Percentiles rank a stretch among this genome's conserved stretches.
These are phyloP conservation scores for Strobilomyces dryophilus DNA, from an alignment of 768 basidiomycete genomes.

Conservation along the genomic window DNA sequence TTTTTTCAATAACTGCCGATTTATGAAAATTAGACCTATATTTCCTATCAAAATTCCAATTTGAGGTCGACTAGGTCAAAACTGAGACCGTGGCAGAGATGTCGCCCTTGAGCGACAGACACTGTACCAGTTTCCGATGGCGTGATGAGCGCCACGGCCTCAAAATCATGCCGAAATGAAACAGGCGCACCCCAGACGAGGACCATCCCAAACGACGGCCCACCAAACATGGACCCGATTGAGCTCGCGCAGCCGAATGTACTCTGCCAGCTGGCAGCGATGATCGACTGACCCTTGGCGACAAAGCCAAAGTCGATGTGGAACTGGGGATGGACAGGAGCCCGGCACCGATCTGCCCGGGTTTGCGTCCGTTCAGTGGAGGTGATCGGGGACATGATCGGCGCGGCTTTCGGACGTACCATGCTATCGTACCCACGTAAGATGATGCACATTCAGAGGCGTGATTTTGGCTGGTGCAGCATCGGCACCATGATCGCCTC, in stretches of 20 bases:
- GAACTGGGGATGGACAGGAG: slow-evolving; percentile 22
- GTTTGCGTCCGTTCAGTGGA: neutral
- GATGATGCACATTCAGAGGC: slow-evolving; percentile 18
- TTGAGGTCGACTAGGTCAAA: too few relatives aligned
- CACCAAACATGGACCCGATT: slow-evolving; percentile 23
- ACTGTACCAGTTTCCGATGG: neutral
- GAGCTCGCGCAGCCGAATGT: slow-evolving; percentile 25
- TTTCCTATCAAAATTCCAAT: too few relatives aligned
- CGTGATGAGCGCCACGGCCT: too few relatives aligned
- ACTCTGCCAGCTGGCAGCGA: slow-evolving; percentile 27
- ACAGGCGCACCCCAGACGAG: slow-evolving; percentile 8
- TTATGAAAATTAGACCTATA: too few relatives aligned
- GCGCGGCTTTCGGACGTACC: slow-evolving; percentile 6
- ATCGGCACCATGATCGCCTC: too few relatives aligned
- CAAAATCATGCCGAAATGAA: too few relatives aligned
- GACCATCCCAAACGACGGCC: slow-evolving; percentile 22
- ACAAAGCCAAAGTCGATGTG: slow-evolving; percentile 25
- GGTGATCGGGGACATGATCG: too few relatives aligned
- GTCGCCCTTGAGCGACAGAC: too few relatives aligned
- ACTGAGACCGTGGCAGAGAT: too few relatives aligned
- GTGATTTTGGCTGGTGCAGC: too few relatives aligned
- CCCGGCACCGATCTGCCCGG: slow-evolving; percentile 16
- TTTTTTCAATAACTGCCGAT: too few relatives aligned
- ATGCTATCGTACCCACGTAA: slow-evolving; percentile 24
- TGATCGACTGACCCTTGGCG: neutral